phyloP scores from a whole-genome alignment of 2,329 filamentous ascomycete genomes.

The Xylariales sp. region DNA sequence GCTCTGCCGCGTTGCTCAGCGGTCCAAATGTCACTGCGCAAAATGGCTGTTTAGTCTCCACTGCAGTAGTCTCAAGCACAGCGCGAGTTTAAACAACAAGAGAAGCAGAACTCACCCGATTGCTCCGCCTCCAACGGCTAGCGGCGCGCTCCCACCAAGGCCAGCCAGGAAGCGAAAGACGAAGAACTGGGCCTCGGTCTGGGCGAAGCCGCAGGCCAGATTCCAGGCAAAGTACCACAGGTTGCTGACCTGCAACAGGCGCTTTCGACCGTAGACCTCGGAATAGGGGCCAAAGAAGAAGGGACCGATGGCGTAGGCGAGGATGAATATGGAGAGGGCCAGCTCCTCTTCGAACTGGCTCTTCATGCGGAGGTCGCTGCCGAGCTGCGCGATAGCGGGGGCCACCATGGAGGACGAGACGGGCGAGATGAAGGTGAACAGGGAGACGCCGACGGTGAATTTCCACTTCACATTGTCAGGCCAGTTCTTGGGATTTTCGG shows the following conservation, averaged over 20 bases:
- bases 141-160: constrained; percentile 38
- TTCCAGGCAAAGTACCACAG: constrained; percentile 46
- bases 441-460: too few species aligned
- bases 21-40: constrained; percentile 35
- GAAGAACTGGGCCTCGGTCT: constrained; percentile 38
- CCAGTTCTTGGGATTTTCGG: too few species aligned
- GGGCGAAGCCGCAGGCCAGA: constrained; percentile 44
- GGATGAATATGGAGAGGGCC: constrained; percentile 41
- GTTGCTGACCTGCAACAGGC: constrained; percentile 42
- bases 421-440: constrained; percentile 50
- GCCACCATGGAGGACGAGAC: constrained; percentile 49
- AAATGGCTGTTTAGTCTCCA: too few species aligned
- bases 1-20: constrained; percentile 35
- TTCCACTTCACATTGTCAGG: too few species aligned
- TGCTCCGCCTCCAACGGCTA: constrained; percentile 37
- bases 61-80: too few species aligned
- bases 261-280: constrained; percentile 32
- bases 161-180: constrained; percentile 46
- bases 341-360: constrained; percentile 34
- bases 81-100: too few species aligned
- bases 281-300: constrained; percentile 34
- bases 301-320: constrained; percentile 41
- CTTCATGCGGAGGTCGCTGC: constrained; percentile 38
- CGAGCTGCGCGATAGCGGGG: constrained; percentile 39
- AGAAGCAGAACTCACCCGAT: too few species aligned